Base-by-base conservation (phyloP, 164 flowering plant genomes). In the Annona cherimola region DNA sequence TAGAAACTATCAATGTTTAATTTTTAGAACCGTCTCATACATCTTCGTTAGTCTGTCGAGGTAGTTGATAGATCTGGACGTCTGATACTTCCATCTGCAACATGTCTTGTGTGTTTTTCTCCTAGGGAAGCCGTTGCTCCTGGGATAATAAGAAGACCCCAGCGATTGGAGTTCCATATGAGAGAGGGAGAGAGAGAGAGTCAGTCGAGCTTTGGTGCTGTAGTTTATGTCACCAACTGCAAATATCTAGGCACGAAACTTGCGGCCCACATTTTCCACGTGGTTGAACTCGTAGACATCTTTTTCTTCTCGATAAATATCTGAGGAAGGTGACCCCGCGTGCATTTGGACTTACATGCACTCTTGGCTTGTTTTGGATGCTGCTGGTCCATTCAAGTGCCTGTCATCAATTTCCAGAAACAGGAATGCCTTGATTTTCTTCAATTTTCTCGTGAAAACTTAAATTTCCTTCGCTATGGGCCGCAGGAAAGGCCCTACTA, bases 151-250 rank as follows among this genome's bases (percentile, higher is more conserved):
- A 66, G 71, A 35, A 39, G 68, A 44, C 44, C 66, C 14, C 14
- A 50, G 14, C 8, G 3, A 60, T 42, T 55, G 73, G 40, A 73
- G 26, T 65, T 79, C 73, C 79, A 79, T 82, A 61, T 63, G 46
- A 42, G 64, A 35, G 55, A 46, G 59, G 39, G 64, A 74, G 64
- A 42, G 55, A 50, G 57, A 50, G 35, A 26, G 57, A 50, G 57
- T 9, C 3, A 50, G 57, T 50, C 14, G 11, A 16, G 57, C 11
- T 50, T 50, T 50, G 2, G 57, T 11, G 14, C 3, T 11, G 14
- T 11, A 50, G 14, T 16, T 9, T 3, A 1, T 2, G 14, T 2
- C 9, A 50, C 14, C 57, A 50, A 50, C 9, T 9, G 57, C 57
- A 1, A 50, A 5, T 16, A 3, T 9, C 14, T 50, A 16, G 57